Conservation (phyloP, 2,329 filamentous ascomycete genomes). For the Exophiala sp. region DNA sequence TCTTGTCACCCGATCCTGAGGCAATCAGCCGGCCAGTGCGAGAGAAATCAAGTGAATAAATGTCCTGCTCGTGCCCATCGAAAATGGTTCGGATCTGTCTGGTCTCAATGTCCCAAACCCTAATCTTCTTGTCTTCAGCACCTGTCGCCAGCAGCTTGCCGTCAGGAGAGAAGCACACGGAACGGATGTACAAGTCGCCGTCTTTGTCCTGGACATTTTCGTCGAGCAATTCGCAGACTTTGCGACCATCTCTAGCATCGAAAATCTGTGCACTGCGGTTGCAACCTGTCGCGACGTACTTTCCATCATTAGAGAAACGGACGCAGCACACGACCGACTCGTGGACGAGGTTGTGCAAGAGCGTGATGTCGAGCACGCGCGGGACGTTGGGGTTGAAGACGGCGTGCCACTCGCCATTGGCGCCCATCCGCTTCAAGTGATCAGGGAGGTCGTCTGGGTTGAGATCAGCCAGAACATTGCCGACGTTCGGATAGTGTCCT, state of each 20-base stretch:
- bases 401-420: slow-evolving; percentile 77
- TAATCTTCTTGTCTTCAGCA: slow-evolving; percentile 94
- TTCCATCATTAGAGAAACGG: slow-evolving; percentile 90
- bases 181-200: slow-evolving; percentile 93
- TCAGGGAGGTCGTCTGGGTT: slow-evolving; percentile 81
- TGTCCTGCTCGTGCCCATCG: slow-evolving; percentile 96
- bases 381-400: slow-evolving; percentile 93
- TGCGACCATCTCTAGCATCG: slow-evolving; percentile 81
- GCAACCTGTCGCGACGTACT: slow-evolving; percentile 93
- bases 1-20: slow-evolving; percentile 90
- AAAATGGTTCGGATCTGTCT: slow-evolving; percentile 89
- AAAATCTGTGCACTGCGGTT: slow-evolving; percentile 99
- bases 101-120: slow-evolving; percentile 89
- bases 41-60: slow-evolving; percentile 94
- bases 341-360: slow-evolving; percentile 88
- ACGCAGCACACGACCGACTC: slow-evolving; percentile 98
- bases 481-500: slow-evolving; percentile 54
- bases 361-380: slow-evolving; percentile 84
- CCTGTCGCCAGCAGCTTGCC: slow-evolving; percentile 91
- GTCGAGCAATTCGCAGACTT: slow-evolving; percentile 86
- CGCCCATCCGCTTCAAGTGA: slow-evolving; percentile 81
- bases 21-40: slow-evolving; percentile 91
- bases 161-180: slow-evolving; percentile 97
- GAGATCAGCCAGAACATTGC: slow-evolving; percentile 76
- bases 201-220: slow-evolving; percentile 73